Evolutionary conservation across 2,329 filamentous ascomycete genomes (phyloP).

Genomic region (Trichoderma hamatum): DNA sequence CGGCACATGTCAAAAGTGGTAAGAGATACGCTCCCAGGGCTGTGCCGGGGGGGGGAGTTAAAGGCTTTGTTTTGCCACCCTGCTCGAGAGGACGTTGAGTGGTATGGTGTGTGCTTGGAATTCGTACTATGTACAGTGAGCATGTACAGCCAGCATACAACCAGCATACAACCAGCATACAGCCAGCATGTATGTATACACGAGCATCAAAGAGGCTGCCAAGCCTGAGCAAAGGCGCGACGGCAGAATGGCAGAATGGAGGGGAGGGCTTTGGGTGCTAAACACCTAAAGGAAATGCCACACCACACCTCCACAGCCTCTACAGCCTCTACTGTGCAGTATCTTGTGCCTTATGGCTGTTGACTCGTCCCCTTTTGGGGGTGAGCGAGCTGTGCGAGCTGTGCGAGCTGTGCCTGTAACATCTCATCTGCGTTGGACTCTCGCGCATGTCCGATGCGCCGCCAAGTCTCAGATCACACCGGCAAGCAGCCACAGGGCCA

Average conservation of each 20-base stretch:
- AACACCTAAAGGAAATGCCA: neutral
- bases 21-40: neutral
- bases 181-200: too few species aligned
- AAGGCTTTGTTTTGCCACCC: neutral
- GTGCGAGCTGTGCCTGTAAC: neutral
- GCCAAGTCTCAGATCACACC: neutral
- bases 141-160: too few species aligned
- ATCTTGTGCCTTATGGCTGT: neutral
- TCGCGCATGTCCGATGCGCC: neutral
- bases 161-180: too few species aligned
- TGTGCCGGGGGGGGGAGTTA: neutral
- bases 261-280: neutral
- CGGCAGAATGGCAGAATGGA: constrained; percentile 4
- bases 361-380: neutral
- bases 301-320: neutral
- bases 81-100: neutral
- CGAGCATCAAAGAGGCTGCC: too few species aligned
- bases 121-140: neutral
- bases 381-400: neutral
- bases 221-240: neutral
- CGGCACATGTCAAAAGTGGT: neutral
- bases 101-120: neutral
- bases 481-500: too few species aligned
- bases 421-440: neutral
- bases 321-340: too few species aligned